Evolutionary conservation across 805 yeast species (phyloP).

Genomic region (Saccharomycopsis capsularis): DNA sequence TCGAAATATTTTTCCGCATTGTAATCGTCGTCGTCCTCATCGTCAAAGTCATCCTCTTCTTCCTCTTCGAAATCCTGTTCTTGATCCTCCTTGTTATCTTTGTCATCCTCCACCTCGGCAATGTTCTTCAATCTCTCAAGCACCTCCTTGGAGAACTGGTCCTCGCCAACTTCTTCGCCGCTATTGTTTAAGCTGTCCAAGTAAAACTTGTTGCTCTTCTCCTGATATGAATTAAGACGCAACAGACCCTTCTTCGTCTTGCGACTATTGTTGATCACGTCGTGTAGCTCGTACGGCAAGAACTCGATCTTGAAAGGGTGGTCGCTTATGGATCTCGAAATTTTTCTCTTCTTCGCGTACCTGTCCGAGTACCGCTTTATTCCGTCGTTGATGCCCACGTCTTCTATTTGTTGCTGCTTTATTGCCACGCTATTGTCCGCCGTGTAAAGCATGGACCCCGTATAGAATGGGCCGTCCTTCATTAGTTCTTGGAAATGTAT

Average conservation of each 20-base stretch:
- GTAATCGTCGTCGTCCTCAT: slow-evolving; percentile 71
- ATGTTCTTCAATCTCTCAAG: slow-evolving; percentile 35
- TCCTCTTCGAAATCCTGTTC: slow-evolving; percentile 42
- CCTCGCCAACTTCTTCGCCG: slow-evolving; percentile 26
- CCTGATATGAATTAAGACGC: slow-evolving; percentile 26
- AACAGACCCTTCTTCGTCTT: slow-evolving; percentile 35
- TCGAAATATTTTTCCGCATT: slow-evolving; percentile 77
- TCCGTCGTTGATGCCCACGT: slow-evolving; percentile 50
- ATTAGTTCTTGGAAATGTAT: slow-evolving; percentile 47
- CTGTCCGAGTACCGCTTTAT: slow-evolving; percentile 76
- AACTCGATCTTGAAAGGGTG: slow-evolving; percentile 67
- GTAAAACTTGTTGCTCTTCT: slow-evolving; percentile 26
- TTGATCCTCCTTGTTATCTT: slow-evolving; percentile 33
- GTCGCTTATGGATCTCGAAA: slow-evolving; percentile 57
- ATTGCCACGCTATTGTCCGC: slow-evolving; percentile 27
- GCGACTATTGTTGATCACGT: slow-evolving; percentile 57
- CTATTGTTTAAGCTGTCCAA: slow-evolving; percentile 24
- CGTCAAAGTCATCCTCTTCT: slow-evolving; percentile 63
- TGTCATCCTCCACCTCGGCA: slow-evolving; percentile 38
- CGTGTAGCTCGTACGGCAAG: slow-evolving; percentile 72
- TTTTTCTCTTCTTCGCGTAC: slow-evolving; percentile 62
- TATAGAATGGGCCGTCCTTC: slow-evolving; percentile 59
- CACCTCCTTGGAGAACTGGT: slow-evolving; percentile 27
- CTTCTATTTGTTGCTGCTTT: slow-evolving; percentile 28
- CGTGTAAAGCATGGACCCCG: slow-evolving; percentile 48